These are phyloP conservation scores for Fusarium sp. DNA, from an alignment of 2,329 filamentous ascomycete genomes.

Conservation along the genomic window DNA sequence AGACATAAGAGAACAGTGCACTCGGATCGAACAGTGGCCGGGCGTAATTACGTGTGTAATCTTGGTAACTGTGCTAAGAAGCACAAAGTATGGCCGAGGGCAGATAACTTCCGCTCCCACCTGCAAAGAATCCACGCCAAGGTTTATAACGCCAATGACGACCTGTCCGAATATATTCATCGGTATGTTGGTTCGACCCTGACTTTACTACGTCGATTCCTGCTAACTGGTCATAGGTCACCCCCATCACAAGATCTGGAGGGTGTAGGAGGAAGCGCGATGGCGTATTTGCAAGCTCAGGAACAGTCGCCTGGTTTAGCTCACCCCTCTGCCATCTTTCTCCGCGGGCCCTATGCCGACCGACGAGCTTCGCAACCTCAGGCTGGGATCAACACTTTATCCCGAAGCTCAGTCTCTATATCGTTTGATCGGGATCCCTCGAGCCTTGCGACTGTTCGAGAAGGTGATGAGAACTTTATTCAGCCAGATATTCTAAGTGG, in stretches of 20 bases:
- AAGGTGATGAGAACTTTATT: conserved; percentile 31
- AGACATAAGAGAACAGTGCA: conserved; percentile 82
- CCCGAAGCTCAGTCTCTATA: conserved; percentile 18
- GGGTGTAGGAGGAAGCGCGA: conserved; percentile 46
- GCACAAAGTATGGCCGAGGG: conserved; percentile 78
- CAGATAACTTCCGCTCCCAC: conserved; percentile 89
- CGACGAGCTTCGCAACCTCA: conserved; percentile 19
- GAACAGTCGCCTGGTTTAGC: conserved; percentile 22
- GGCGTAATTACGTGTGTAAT: conserved; percentile 43
- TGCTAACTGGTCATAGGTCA: conserved; percentile 17
- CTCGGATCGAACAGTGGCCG: conserved; percentile 53
- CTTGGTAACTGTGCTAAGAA: conserved; percentile 42
- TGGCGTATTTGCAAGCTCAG: conserved; percentile 38
- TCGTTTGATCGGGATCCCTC: conserved; percentile 31
- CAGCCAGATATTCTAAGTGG: conserved; percentile 27
- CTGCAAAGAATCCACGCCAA: conserved; percentile 73
- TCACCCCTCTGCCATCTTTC: conserved; percentile 25
- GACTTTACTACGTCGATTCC: not conserved
- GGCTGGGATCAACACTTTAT: conserved; percentile 7
- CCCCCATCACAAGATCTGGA: conserved; percentile 37
- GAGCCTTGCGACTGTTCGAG: conserved; percentile 30
- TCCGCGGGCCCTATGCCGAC: conserved; percentile 14
- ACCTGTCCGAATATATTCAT: conserved; percentile 52
- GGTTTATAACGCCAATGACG: conserved; percentile 51
- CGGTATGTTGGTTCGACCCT: conserved; percentile 21